A percentile compares a stretch with the other conserved stretches of the same genome.
Conservation (phyloP, 257 asterid genomes). For the Euphrasia confusa region DNA sequence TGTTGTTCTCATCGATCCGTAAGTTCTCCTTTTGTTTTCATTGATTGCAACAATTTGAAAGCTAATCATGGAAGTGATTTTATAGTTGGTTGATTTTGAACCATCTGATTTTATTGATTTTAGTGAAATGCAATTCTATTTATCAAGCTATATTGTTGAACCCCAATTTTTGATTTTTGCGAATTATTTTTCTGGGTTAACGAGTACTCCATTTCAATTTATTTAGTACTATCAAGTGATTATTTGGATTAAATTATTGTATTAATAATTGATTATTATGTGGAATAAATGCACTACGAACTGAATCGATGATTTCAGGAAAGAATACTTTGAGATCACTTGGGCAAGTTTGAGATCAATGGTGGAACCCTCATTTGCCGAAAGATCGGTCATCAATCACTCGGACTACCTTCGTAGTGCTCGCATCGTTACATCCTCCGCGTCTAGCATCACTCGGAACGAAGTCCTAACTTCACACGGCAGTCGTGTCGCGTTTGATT, state of each 20-base stretch:
- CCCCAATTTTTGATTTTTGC: background rate
- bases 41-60: no score
- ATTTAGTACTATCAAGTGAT: no score
- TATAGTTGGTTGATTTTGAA: no score
- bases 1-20: constrained; percentile 75
- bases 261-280: no score
- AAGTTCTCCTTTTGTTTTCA: constrained; percentile 12
- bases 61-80: no score
- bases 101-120: no score
- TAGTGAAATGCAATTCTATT: background rate
- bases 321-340: constrained; percentile 69
- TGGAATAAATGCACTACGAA: background rate
- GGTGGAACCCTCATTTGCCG: constrained; percentile 86
- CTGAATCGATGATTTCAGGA: constrained; percentile 38
- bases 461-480: constrained; percentile 69
- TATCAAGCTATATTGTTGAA: background rate
- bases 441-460: constrained; percentile 44
- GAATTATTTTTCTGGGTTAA: no score
- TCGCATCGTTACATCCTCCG: constrained; percentile 47
- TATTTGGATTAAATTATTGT: no score
- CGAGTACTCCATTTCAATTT: no score
- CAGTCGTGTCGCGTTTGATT: constrained; percentile 49
- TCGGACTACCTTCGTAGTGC: constrained; percentile 64
- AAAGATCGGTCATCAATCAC: constrained; percentile 63
- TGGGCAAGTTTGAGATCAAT: constrained; percentile 80